A percentile compares a stretch with the other conserved stretches of the same genome.
Evolutionary conservation across 306 rosid genomes (phyloP).

Genomic region (Prunus mira): DNA sequence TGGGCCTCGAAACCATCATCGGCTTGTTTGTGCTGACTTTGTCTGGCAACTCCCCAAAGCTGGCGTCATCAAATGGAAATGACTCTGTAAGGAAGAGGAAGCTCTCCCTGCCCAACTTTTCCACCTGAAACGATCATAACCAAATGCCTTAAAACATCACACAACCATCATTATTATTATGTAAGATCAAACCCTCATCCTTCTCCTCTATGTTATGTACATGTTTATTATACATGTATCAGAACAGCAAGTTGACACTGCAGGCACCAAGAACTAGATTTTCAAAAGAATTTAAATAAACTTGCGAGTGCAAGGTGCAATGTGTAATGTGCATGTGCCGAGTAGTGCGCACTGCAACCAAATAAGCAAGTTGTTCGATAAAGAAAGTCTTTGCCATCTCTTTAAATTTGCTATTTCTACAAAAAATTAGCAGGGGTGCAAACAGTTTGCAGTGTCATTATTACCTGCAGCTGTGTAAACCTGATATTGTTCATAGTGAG

Average conservation of each 20-base stretch:
- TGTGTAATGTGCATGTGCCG: conserved; percentile 1
- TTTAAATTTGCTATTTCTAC: neutral
- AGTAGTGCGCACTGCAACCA: neutral
- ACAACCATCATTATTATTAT: neutral
- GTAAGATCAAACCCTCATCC: no score
- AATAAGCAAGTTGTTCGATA: neutral
- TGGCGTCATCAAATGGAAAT: conserved; percentile 62
- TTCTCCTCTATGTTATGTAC: neutral
- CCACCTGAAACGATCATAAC: conserved; percentile 56
- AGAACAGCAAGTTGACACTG: neutral
- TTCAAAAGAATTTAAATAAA: neutral
- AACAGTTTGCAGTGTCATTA: neutral
- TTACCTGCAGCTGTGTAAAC: conserved; percentile 84
- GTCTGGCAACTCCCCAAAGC: conserved; percentile 62
- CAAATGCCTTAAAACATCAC: neutral
- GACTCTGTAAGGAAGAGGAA: conserved; percentile 65
- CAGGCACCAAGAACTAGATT: neutral
- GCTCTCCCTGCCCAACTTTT: conserved; percentile 64
- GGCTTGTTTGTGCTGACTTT: conserved; percentile 36
- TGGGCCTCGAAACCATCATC: conserved; percentile 49
- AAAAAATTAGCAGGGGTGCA: neutral
- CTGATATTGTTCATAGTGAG: conserved; percentile 74
- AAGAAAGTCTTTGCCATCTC: neutral
- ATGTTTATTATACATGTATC: neutral
- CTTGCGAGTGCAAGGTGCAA: neutral